Percentiles rank a stretch among this genome's conserved stretches.
Evolutionary conservation across 306 rosid species (phyloP).

Genomic region (Amphicarpaea edgeworthii): DNA sequence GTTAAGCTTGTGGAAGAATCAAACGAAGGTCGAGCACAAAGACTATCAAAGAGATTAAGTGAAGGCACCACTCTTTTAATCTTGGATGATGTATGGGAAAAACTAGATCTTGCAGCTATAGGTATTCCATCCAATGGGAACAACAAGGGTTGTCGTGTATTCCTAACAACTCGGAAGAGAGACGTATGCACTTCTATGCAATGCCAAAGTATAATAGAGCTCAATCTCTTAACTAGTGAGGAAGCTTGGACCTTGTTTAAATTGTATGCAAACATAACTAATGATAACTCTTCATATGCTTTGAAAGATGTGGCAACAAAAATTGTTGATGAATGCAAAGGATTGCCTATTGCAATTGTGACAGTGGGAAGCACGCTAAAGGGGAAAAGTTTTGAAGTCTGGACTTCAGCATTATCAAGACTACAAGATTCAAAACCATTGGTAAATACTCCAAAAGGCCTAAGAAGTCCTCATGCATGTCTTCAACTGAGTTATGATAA

Average conservation of each 20-base stretch:
- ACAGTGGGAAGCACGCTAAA: conserved; percentile 21
- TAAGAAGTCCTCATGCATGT: neutral
- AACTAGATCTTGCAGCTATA: too few species aligned
- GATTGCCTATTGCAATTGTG: conserved; percentile 37
- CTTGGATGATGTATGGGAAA: too few species aligned
- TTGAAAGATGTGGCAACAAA: conserved; percentile 1
- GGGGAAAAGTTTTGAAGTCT: neutral
- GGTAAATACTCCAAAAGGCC: neutral
- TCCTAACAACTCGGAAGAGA: too few species aligned
- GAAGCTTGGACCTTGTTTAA: conserved; percentile 28
- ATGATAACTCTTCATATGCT: too few species aligned
- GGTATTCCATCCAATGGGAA: too few species aligned
- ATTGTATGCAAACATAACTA: neutral
- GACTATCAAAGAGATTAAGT: too few species aligned
- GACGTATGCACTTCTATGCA: neutral
- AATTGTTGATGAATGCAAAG: conserved; percentile 19
- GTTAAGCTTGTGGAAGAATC: too few species aligned
- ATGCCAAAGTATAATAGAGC: neutral
- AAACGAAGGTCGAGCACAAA: too few species aligned
- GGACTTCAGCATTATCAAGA: neutral
- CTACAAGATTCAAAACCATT: neutral
- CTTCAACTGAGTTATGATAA: conserved; percentile 18
- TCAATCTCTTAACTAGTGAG: neutral
- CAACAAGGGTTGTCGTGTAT: too few species aligned
- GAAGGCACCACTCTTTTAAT: too few species aligned